Percentiles rank a stretch among this genome's conserved stretches.
Conservation (phyloP, 2,329 filamentous ascomycete species). For the Decorospora gaudefroyi region DNA sequence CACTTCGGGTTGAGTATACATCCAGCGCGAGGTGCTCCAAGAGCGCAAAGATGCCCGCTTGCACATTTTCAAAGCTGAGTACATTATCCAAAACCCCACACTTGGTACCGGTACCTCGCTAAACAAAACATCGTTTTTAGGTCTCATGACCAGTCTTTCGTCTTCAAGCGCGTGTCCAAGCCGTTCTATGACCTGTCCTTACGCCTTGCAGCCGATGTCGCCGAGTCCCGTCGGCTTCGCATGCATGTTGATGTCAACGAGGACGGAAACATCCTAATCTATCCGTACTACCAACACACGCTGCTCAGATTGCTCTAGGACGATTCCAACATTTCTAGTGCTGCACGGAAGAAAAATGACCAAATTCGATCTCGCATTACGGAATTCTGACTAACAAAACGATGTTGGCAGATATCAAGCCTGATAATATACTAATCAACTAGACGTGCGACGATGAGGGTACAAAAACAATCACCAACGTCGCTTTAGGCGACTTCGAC, state of each 20-base stretch:
- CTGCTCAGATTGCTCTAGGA: slow-evolving; percentile 44
- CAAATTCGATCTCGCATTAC: slow-evolving; percentile 15
- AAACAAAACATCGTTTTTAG: slow-evolving; percentile 24
- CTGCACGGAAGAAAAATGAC: slow-evolving; percentile 40
- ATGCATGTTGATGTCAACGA: slow-evolving; percentile 46
- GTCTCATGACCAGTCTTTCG: slow-evolving; percentile 39
- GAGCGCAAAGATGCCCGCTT: slow-evolving; percentile 30
- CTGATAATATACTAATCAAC: slow-evolving; percentile 48
- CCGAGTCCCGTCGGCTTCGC: slow-evolving; percentile 41
- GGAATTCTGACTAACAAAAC: slow-evolving; percentile 27
- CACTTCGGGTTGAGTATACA: slow-evolving; percentile 47
- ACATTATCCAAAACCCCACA: slow-evolving; percentile 25
- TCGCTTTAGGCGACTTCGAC: slow-evolving; percentile 47
- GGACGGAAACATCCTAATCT: slow-evolving; percentile 43
- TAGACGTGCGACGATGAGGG: slow-evolving; percentile 43
- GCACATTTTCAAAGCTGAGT: slow-evolving; percentile 46
- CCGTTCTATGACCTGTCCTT: slow-evolving; percentile 41
- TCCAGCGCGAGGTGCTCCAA: slow-evolving; percentile 40
- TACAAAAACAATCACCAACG: slow-evolving; percentile 41
- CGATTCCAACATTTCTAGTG: slow-evolving; percentile 36
- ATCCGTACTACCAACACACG: slow-evolving; percentile 43
- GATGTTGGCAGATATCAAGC: slow-evolving; percentile 46
- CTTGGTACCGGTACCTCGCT: slow-evolving; percentile 2
- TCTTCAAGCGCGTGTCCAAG: slow-evolving; percentile 42
- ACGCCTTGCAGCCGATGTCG: slow-evolving; percentile 42